Base-by-base conservation (phyloP, 139 green algal species). In the Volvox africanus region DNA sequence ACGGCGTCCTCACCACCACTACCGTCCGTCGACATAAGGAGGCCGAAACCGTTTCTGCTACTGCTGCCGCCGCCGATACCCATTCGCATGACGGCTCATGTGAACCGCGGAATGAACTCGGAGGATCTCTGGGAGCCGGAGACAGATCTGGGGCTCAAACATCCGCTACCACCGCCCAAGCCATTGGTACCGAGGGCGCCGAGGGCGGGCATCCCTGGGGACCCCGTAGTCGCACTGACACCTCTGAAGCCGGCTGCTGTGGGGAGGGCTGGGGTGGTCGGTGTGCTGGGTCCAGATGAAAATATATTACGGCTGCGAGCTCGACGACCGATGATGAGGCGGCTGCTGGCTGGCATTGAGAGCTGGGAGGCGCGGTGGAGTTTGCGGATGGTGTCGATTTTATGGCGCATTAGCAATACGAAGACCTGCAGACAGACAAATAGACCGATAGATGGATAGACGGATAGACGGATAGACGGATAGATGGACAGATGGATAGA, bases 351-450 rank as follows among this genome's bases (percentile, higher is more conserved):
- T 11, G 75, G 32, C 1, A 18, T 18, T 13, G 22, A 19, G 0
- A 81, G 75, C 75, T 61, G 32, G 32, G 75, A 21, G 9, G 75
- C 28, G 28, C 75, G 75, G 30, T 55, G 50, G 75, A 61, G 75
- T 35, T 81, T 81, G 32, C 75, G 75, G 30, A 87, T 17, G 22
- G n/a, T 18, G 18, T 92, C 88, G n/a, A 92, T 88, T 68, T 92
- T 92, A 0, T 30, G 80, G 2, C 88, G 69, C 81, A 92, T 76
- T 55, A 89, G 30, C 17, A 76, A 26, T 30, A 92, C 88, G 36
- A 92, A 92, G 19, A 81, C 30, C 75, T 81, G 75, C 33, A 24
- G 20, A 36, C 6, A n/a, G 24, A 11, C 14, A 16, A 26, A 22
- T 22, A 32, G 20, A 26, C 24, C 13, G 69, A 32, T 16, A 78